These are phyloP conservation scores for Tricholoma furcatifolium DNA, from an alignment of 768 basidiomycete species.

Conservation along the genomic window DNA sequence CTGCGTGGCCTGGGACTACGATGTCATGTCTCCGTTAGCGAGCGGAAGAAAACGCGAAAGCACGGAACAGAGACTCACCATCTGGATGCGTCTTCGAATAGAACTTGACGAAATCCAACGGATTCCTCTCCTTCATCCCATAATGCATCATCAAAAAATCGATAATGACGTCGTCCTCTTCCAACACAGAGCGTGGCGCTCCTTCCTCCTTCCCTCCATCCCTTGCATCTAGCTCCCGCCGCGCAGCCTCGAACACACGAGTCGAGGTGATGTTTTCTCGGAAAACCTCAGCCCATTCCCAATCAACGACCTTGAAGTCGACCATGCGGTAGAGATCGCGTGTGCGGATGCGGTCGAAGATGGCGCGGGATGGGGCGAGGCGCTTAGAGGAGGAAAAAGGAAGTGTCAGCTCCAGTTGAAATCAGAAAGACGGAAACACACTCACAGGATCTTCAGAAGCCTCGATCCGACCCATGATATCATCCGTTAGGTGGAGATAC, in stretches of 20 bases:
- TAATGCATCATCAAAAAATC: slow-evolving; percentile 69
- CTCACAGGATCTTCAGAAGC: slow-evolving; percentile 46
- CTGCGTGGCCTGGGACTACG: slow-evolving; percentile 44
- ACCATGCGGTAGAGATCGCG: slow-evolving; percentile 73
- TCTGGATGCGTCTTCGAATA: slow-evolving; percentile 66
- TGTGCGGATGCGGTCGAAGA: slow-evolving; percentile 58
- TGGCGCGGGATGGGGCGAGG: slow-evolving; percentile 53
- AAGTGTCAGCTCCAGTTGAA: not conserved
- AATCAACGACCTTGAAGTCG: slow-evolving; percentile 58
- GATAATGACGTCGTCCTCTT: slow-evolving; percentile 57
- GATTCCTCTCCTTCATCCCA: slow-evolving; percentile 71
- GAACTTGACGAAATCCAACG: slow-evolving; percentile 67
- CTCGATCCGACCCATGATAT: slow-evolving; percentile 62
- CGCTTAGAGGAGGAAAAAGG: slow-evolving; percentile 40
- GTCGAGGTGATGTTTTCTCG: slow-evolving; percentile 37
- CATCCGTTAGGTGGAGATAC: slow-evolving; percentile 68
- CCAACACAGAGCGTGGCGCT: slow-evolving; percentile 25
- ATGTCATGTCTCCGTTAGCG: not conserved
- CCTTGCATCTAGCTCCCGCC: slow-evolving; percentile 17
- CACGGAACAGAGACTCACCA: slow-evolving; percentile 45
- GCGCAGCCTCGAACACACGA: slow-evolving; percentile 43
- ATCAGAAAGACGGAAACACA: not conserved
- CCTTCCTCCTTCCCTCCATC: slow-evolving; percentile 22
- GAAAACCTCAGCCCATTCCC: slow-evolving; percentile 35
- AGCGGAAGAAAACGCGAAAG: not conserved